A percentile compares a stretch with the other conserved stretches of the same genome.
Conservation (phyloP, 139 green algal genomes). For the Coccomyxa sp. region DNA sequence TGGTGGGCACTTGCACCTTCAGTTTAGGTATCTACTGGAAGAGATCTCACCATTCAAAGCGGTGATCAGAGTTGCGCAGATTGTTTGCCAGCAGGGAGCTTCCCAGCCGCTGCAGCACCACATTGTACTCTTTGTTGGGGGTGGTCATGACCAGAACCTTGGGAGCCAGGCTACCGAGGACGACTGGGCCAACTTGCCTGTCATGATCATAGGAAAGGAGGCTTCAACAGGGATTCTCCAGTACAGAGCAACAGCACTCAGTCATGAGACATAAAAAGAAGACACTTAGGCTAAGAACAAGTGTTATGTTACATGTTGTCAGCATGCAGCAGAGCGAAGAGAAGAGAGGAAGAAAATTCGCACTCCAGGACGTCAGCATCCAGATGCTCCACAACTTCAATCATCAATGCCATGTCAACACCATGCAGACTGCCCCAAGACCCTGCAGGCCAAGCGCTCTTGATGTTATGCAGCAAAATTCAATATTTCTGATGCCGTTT, state of each 20-base stretch:
- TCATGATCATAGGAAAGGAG: no score
- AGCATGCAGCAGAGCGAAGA: no score
- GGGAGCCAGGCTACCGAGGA: conserved; percentile 48
- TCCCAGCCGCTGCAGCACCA: conserved; percentile 13
- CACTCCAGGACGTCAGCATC: conserved; percentile 40
- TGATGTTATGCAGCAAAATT: no score
- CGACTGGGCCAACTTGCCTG: conserved; percentile 22
- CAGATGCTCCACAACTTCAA: conserved; percentile 69
- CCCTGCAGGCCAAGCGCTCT: not conserved
- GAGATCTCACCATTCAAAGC: conserved; percentile 55
- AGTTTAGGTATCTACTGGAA: not conserved
- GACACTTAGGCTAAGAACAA: no score
- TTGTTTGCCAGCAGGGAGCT: conserved; percentile 8
- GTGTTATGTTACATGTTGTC: no score
- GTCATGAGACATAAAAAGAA: no score
- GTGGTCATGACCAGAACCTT: conserved; percentile 51
- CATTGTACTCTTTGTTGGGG: conserved; percentile 70
- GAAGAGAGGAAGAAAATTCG: not conserved
- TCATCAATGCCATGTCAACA: conserved; percentile 35
- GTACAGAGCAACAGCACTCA: no score
- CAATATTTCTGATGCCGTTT: no score
- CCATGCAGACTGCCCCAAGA: conserved; percentile 31
- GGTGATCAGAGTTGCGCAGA: conserved; percentile 54
- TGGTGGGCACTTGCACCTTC: no score
- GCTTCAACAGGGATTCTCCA: no score